Evolutionary conservation across 768 basidiomycete genomes (phyloP).

Genomic region (Trametes coccinea): DNA sequence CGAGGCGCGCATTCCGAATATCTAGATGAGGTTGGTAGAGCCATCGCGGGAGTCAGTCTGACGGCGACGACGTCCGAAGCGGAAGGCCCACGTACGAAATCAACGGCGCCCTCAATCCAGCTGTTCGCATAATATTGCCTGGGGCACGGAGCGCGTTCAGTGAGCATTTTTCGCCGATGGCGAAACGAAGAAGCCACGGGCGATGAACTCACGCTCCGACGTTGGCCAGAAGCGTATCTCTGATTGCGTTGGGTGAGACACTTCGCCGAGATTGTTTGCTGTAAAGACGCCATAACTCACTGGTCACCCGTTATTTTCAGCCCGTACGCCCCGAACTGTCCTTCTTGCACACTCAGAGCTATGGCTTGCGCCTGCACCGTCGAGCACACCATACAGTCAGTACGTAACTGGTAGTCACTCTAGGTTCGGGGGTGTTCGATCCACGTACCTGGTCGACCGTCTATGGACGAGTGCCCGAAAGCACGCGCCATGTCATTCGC

Average conservation of each 20-base stretch:
- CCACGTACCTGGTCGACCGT: slow-evolving; percentile 21
- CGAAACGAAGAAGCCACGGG: too few species aligned
- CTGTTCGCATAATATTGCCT: slow-evolving; percentile 28
- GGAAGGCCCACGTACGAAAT: slow-evolving; percentile 23
- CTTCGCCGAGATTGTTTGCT: neutral
- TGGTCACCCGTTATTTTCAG: slow-evolving; percentile 26
- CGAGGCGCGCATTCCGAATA: slow-evolving; percentile 28
- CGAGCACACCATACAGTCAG: neutral
- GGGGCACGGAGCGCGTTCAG: neutral
- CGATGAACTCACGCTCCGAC: slow-evolving; percentile 22
- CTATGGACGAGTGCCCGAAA: slow-evolving; percentile 3
- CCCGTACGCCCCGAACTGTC: slow-evolving; percentile 26
- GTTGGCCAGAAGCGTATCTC: slow-evolving; percentile 27
- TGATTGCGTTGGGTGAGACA: neutral
- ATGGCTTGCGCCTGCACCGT: slow-evolving; percentile 24
- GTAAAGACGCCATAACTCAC: neutral
- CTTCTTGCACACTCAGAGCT: slow-evolving; percentile 25
- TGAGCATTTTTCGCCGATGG: neutral
- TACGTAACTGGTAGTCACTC: slow-evolving; percentile 1
- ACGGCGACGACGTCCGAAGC: neutral
- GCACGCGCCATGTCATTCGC: neutral
- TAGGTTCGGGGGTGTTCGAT: neutral
- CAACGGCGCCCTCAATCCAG: slow-evolving; percentile 29
- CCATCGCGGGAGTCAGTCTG: neutral
- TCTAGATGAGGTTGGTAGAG: slow-evolving; percentile 9